These are phyloP conservation scores for Leishmania guyanensis DNA, from an alignment of 208 protist genomes.

Conservation along the genomic window DNA sequence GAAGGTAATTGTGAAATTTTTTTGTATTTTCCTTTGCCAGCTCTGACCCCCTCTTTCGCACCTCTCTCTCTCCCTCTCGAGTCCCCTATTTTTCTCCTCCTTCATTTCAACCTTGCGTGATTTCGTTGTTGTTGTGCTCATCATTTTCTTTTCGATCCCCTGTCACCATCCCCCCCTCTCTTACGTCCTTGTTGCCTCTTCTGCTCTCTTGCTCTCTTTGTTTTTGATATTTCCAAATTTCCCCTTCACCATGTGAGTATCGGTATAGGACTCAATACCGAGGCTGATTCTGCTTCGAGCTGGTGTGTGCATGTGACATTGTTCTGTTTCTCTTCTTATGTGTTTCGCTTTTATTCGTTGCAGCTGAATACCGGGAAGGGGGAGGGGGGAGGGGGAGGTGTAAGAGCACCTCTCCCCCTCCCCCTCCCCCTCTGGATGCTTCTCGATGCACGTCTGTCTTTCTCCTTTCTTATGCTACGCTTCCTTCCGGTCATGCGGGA, in stretches of 20 bases:
- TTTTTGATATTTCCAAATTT: neutral
- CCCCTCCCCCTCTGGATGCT: neutral
- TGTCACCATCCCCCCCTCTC: neutral
- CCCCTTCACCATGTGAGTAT: neutral
- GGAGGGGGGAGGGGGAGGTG: neutral
- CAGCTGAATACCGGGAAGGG: neutral
- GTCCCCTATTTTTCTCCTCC: neutral
- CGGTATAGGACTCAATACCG: neutral
- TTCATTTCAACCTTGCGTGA: neutral
- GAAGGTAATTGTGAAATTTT: neutral
- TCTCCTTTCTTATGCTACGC: neutral
- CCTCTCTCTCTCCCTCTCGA: neutral
- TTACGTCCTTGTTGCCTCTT: neutral
- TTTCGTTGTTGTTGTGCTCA: neutral
- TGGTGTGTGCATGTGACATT: neutral
- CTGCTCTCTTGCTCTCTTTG: neutral
- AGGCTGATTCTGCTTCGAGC: neutral
- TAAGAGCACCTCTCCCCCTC: neutral
- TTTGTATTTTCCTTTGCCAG: constrained; percentile 3
- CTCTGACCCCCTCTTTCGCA: neutral
- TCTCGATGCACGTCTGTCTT: neutral
- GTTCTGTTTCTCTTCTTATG: neutral
- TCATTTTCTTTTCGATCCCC: neutral
- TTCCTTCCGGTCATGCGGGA: neutral
- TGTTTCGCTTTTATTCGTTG: neutral